These are phyloP conservation scores for Conticribra weissflogii DNA, from an alignment of 108 stramenopile species.

Conservation along the genomic window DNA sequence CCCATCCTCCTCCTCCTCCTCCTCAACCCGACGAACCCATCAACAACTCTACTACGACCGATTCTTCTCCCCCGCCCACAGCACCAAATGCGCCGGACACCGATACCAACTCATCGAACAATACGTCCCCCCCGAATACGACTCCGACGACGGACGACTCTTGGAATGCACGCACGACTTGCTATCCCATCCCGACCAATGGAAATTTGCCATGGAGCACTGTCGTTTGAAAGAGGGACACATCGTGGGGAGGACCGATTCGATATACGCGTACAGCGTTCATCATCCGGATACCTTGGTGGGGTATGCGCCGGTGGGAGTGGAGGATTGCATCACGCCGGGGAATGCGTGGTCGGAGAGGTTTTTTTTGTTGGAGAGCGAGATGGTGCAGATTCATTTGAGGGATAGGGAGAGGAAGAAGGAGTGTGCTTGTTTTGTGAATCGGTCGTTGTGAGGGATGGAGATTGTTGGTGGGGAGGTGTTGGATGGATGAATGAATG, in stretches of 20 bases:
- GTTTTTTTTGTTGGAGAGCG: slow-evolving; percentile 9
- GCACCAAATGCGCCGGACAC: slow-evolving; percentile 24
- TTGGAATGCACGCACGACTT: slow-evolving; percentile 24
- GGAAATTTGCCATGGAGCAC: slow-evolving; percentile 25
- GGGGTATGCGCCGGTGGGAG: slow-evolving; percentile 17
- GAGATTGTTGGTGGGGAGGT: too few species aligned
- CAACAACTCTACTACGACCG: slow-evolving; percentile 21
- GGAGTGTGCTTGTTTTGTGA: slow-evolving; percentile 28
- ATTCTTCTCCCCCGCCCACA: slow-evolving; percentile 17
- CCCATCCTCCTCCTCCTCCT: too few species aligned
- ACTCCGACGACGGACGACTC: not conserved
- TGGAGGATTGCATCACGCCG: slow-evolving; percentile 20
- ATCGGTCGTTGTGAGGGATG: too few species aligned
- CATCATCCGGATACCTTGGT: slow-evolving; percentile 19
- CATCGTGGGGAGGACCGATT: slow-evolving; percentile 26
- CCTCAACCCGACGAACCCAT: not conserved
- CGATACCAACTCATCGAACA: slow-evolving; percentile 30
- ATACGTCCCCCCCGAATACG: slow-evolving; percentile 18
- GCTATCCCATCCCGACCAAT: not conserved
- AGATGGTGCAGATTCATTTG: slow-evolving; percentile 27
- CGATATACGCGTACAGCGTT: slow-evolving; percentile 27
- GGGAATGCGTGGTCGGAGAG: not conserved
- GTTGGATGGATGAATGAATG: too few species aligned
- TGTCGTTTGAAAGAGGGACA: slow-evolving; percentile 36
- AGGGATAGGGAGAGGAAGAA: slow-evolving; percentile 20